These are phyloP conservation scores for Pestalotiopsis sp. DNA, from an alignment of 2,329 filamentous ascomycete species.

Conservation along the genomic window DNA sequence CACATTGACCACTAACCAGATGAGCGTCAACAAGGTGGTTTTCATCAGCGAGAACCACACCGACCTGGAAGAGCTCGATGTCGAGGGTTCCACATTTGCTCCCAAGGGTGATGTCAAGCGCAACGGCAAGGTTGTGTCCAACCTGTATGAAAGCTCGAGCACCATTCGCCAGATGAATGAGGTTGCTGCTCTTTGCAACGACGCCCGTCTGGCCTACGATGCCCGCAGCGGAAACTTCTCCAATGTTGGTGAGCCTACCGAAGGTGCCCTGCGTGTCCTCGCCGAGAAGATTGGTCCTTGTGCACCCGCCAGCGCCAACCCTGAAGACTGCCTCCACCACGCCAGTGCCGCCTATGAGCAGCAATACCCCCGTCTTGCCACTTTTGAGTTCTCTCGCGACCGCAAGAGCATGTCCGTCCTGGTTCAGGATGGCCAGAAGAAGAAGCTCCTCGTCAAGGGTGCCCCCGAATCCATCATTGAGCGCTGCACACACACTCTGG, in stretches of 20 bases:
- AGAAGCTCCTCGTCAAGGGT: constrained; percentile 92
- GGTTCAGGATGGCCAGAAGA: constrained; percentile 67
- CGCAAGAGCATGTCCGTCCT: constrained; percentile 99
- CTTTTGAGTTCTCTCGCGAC: constrained; percentile 96
- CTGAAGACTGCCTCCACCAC: constrained; percentile 72
- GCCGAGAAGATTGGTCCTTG: constrained; percentile 93
- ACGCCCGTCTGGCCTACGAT: constrained; percentile 82
- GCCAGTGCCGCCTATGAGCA: constrained; percentile 85
- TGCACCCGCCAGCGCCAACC: constrained; percentile 54
- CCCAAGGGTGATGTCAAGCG: constrained; percentile 75
- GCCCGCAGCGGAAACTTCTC: constrained; percentile 71
- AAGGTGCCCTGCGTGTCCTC: constrained; percentile 87
- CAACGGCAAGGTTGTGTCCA: constrained; percentile 67
- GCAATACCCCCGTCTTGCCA: constrained; percentile 73
- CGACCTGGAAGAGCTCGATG: constrained; percentile 80
- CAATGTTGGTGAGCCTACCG: constrained; percentile 91
- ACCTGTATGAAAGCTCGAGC: constrained; percentile 70
- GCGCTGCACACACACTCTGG: constrained; percentile 79
- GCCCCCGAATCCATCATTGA: constrained; percentile 94
- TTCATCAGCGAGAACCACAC: constrained; percentile 75
- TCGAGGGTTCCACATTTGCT: constrained; percentile 91
- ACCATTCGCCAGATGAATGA: constrained; percentile 80
- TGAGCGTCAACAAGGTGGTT: constrained; percentile 95
- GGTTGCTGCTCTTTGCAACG: constrained; percentile 82
- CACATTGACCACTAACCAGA: constrained; percentile 97